Base-by-base conservation (phyloP, 2,329 filamentous ascomycete species). In the Penicillium sp. region DNA sequence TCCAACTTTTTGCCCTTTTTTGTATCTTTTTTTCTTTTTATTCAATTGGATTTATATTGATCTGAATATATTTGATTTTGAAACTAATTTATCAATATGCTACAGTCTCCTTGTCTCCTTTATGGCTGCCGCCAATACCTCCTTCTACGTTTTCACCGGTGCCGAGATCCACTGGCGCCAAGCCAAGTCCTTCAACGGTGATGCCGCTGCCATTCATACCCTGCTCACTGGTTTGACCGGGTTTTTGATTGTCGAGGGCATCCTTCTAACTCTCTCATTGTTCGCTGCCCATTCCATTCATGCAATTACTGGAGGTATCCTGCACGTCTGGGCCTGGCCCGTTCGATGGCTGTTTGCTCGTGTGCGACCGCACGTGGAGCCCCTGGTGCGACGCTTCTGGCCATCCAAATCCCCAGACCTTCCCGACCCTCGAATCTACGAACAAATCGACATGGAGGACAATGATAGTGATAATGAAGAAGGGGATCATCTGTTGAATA, bases 161-260 rank as follows among this genome's bases (percentile, higher is more conserved):
- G 64, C 65, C 26, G 66, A 68, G 51, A 67, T 68, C 35, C 65
- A 68, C 56, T 68, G 66, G 66, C 58, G 61, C 48, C 65, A 67
- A 45, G 62, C 64, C 35, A 60, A 57, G 28, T 57, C 59, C 28
- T 66, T 67, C 51, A 63, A 64, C 38, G 54, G 58, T 44, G 64
- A 67, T 47, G 62, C 65, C 2, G 64, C 64, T 7, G 64, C 64
- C 22, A 58, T 67, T 32, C 57, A 61, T 8, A 68, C 65, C 3
- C 51, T 68, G 0, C 53, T 67, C 13, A 60, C 64, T 7, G 66
- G 65, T 0, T 50, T 68, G 45, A 63, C 64, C 4, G 64, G 65
- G 8, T 66, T 67, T 32, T 37, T 67, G 4, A 59, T 68, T 28
- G 62, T 64, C 10, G 64, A 64, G 24, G 57, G 51, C 3, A 53